Base-by-base conservation (phyloP, 495 filamentous ascomycete species). In the Hyaloscypha variabilis region DNA sequence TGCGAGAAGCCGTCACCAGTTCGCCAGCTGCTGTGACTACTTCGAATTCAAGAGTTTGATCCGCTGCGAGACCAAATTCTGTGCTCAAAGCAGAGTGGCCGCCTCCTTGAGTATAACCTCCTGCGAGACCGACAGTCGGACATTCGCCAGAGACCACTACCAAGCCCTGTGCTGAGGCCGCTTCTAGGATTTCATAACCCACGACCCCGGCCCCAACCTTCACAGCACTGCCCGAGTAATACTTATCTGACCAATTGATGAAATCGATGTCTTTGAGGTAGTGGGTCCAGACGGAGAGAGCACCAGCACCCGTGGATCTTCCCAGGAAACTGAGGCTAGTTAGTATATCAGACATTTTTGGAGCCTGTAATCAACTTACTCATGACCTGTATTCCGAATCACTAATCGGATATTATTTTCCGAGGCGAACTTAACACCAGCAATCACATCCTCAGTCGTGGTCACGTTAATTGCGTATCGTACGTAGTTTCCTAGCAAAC, bases 151-250 rank as follows among this genome's bases (percentile, higher is more conserved):
- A 78, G 4, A 77, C 77, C 24, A 84, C 72, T 6, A 81, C 80
- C 14, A 67, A 31, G 81, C 76, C 56, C 88, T 89, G 6, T 24
- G 78, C 63, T 21, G 72, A 68, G 14, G 80, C 83, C 14, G 77
- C 74, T 4, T 73, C 73, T 11, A 85, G 79, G 6, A 82, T 69
- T 63, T 90, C 86, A 42, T 72, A 78, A 8, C 77, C 85, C 69
- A 86, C 81, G 2, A 88, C 78, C 53, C 87, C 88, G 28, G 86
- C 80, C 21, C 87, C 87, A 39, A 89, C 65, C 64, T 63, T 62
- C 30, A 60, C 23, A 69, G 70, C 77, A 26, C 71, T 72, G 19
- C 80, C 80, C 4, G 69, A 77, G 65, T 83, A 86, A 67, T 73
- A 57, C 24, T 67, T 19, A 61, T 77, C 71, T 4, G 76, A 69